phyloP scores from a whole-genome alignment of 345 rosid genomes.

The Carallia brachiata region DNA sequence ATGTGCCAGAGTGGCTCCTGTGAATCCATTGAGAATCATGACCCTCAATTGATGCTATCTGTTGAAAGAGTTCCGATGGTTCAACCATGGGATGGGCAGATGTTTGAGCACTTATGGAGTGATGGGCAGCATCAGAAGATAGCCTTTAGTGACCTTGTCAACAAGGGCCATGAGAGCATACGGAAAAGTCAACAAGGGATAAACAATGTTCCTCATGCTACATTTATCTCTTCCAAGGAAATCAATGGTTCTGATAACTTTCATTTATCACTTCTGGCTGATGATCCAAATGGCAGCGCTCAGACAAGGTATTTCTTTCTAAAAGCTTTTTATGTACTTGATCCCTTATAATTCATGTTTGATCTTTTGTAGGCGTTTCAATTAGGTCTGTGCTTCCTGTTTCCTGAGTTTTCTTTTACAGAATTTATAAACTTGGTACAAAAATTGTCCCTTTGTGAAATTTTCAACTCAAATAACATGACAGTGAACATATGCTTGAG shows the following conservation, averaged over 20 bases:
- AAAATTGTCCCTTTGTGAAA: neutral
- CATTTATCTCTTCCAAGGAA: neutral
- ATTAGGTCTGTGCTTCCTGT: neutral
- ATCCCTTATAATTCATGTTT: slow-evolving; percentile 2
- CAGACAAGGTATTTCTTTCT: slow-evolving; percentile 33
- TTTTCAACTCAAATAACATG: slow-evolving; percentile 1
- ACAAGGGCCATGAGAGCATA: slow-evolving; percentile 23
- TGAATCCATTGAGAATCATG: slow-evolving; percentile 39
- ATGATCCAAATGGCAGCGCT: slow-evolving; percentile 24
- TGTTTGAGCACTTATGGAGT: slow-evolving; percentile 27
- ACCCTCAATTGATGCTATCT: slow-evolving; percentile 33
- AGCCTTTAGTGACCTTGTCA: slow-evolving; percentile 6
- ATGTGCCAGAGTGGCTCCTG: slow-evolving; percentile 32
- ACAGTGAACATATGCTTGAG: slow-evolving; percentile 45
- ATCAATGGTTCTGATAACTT: neutral
- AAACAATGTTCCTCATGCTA: slow-evolving; percentile 20
- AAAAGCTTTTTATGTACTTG: slow-evolving; percentile 8
- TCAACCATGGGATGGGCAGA: slow-evolving; percentile 43
- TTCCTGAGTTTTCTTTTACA: neutral
- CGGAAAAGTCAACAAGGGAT: slow-evolving; percentile 18
- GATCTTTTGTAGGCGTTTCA: neutral
- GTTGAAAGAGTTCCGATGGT: slow-evolving; percentile 31
- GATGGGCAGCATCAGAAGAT: slow-evolving; percentile 19
- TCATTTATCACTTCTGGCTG: slow-evolving; percentile 20
- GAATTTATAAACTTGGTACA: neutral